These are phyloP conservation scores for Erythrobasidium hasegawianum DNA, from an alignment of 1,284 basidiomycete genomes.

Conservation along the genomic window DNA sequence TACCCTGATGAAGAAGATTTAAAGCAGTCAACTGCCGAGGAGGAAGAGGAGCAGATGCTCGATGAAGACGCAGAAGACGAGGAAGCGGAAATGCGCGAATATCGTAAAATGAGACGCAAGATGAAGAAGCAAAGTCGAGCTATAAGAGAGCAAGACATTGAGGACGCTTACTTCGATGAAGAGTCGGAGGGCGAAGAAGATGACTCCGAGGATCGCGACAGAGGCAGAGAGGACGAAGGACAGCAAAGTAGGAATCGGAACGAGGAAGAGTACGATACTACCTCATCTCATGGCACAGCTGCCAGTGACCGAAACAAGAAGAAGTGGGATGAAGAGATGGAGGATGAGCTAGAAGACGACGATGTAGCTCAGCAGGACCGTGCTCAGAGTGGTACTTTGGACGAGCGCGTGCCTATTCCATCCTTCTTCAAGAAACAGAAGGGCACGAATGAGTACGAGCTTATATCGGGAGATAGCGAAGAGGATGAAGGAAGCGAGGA, in stretches of 20 bases:
- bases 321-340: conserved; percentile 19
- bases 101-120: conserved; percentile 6
- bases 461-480: conserved; percentile 2
- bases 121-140: conserved; percentile 2
- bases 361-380: conserved; percentile 1
- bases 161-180: conserved; percentile 28
- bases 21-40: not conserved
- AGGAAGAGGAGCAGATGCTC: not conserved
- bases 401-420: conserved; percentile 27
- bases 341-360: conserved; percentile 29
- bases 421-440: conserved; percentile 25
- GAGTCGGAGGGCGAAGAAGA: conserved; percentile 26
- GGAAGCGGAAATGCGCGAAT: conserved; percentile 6
- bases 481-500: conserved; percentile 13
- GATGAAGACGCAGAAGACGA: not conserved
- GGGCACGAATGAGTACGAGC: conserved; percentile 20
- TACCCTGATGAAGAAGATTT: not conserved
- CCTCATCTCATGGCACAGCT: not conserved
- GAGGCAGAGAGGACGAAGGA: conserved; percentile 4
- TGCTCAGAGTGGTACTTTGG: not conserved
- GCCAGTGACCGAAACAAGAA: not conserved
- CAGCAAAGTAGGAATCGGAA: not conserved
- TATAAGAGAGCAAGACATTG: conserved; percentile 7
- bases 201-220: not conserved
- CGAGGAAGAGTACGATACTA: not conserved